A percentile compares a stretch with the other conserved stretches of the same genome.
Evolutionary conservation across 2,329 filamentous ascomycete species (phyloP).

Genomic region (Apiospora pterosperma): DNA sequence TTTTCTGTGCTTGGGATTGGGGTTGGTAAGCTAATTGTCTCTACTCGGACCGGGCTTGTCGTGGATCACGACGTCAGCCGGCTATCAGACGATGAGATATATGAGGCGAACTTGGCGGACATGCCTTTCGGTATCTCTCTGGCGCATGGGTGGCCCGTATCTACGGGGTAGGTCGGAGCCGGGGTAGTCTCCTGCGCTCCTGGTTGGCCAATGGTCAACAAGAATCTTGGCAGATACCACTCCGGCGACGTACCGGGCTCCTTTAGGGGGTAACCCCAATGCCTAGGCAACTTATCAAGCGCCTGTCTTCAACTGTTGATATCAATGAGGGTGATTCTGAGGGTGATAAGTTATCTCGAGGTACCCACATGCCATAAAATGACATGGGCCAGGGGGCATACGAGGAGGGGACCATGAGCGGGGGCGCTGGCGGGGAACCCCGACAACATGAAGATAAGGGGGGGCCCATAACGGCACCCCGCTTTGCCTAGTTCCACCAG

Average conservation of each 20-base stretch:
- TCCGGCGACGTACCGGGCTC: not conserved
- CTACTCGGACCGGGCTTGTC: not conserved
- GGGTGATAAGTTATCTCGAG: not conserved
- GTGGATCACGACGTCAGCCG: not conserved
- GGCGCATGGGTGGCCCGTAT: not conserved
- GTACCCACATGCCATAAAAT: not conserved
- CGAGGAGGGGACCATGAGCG: not conserved
- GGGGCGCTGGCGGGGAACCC: not conserved
- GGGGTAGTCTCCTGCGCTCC: not conserved
- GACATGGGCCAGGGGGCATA: not conserved
- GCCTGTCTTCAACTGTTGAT: not conserved
- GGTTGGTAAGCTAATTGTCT: not conserved
- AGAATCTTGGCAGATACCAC: not conserved
- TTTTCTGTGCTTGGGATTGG: not conserved
- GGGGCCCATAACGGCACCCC: not conserved
- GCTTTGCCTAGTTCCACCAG: not conserved
- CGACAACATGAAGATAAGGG: not conserved
- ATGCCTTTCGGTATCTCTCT: not conserved
- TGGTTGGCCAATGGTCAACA: not conserved
- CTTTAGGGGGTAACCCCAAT: not conserved
- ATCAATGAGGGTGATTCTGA: not conserved
- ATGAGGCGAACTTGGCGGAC: not conserved
- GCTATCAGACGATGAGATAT: not conserved
- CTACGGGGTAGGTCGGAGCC: not conserved
- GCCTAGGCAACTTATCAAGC: not conserved